Conservation (phyloP, 768 basidiomycete species). For the Trametes cinnabarina region DNA sequence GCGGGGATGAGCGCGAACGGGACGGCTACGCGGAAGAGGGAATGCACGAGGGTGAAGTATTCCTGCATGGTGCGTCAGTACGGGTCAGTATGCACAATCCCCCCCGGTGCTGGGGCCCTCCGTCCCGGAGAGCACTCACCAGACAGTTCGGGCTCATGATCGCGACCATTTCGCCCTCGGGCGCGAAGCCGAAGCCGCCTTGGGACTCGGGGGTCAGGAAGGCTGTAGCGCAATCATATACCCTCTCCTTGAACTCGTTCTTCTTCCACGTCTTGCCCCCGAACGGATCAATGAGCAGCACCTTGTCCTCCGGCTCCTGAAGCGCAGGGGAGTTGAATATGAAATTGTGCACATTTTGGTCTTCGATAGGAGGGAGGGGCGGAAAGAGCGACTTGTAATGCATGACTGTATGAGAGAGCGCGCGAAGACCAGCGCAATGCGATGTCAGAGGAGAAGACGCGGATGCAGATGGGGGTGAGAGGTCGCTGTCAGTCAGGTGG, state of each 20-base stretch:
- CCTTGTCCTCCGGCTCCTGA: slow-evolving; percentile 38
- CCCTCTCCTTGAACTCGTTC: slow-evolving; percentile 48
- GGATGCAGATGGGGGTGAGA: not conserved
- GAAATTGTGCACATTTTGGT: slow-evolving; percentile 53
- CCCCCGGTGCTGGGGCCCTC: too few species aligned
- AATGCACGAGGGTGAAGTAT: slow-evolving; percentile 48
- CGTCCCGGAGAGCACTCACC: slow-evolving; percentile 44
- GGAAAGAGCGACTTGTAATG: slow-evolving; percentile 57
- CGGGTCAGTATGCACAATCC: too few species aligned
- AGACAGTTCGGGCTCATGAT: slow-evolving; percentile 69
- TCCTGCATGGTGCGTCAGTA: slow-evolving; percentile 39
- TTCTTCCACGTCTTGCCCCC: slow-evolving; percentile 47
- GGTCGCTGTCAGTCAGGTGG: not conserved
- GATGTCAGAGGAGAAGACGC: not conserved
- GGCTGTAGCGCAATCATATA: slow-evolving; percentile 57
- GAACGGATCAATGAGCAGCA: slow-evolving; percentile 52
- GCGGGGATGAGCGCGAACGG: slow-evolving; percentile 56
- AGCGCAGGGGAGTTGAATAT: slow-evolving; percentile 53
- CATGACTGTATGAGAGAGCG: slow-evolving; percentile 36
- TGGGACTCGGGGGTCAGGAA: slow-evolving; percentile 38
- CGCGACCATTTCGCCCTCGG: slow-evolving; percentile 59
- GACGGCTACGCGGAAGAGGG: slow-evolving; percentile 46
- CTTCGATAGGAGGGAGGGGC: slow-evolving; percentile 46
- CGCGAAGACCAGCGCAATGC: not conserved
- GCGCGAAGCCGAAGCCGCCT: slow-evolving; percentile 57